Evolutionary conservation across 345 rosid species (phyloP).

Genomic region (Acer saccharum): DNA sequence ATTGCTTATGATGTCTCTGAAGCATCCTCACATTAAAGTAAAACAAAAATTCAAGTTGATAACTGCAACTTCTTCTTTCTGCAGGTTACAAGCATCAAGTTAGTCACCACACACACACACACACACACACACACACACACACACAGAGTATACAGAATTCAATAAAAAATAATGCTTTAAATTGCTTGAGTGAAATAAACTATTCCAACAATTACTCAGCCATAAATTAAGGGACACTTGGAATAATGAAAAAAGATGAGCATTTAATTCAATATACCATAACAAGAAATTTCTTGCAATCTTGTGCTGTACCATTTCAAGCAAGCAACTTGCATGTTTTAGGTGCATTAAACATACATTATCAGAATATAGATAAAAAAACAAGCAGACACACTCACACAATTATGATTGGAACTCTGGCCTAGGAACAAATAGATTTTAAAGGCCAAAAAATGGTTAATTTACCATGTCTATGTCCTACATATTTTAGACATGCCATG

Average conservation of each 20-base stretch:
- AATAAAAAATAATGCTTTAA: neutral
- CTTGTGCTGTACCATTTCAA: conserved; percentile 1
- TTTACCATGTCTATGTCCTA: neutral
- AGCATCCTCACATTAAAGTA: conserved; percentile 66
- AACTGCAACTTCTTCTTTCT: conserved; percentile 79
- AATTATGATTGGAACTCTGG: neutral
- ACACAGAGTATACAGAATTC: neutral
- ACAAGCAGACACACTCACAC: neutral
- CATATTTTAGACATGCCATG: neutral
- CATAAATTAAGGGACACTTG: neutral
- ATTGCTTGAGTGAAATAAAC: neutral
- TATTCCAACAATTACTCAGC: neutral
- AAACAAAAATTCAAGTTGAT: conserved; percentile 68
- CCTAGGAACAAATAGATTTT: neutral
- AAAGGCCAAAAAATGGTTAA: neutral
- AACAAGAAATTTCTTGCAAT: neutral
- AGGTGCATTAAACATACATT: neutral
- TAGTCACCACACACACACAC: neutral
- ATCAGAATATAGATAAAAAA: neutral
- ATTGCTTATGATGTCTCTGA: conserved; percentile 62
- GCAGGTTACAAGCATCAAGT: conserved; percentile 23
- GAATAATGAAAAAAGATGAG: neutral
- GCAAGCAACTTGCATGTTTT: neutral
- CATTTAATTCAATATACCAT: neutral
- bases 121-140: neutral